phyloP scores from a whole-genome alignment of 225 moss, liverwort and hornwort genomes.

The Thuidium tamariscinum region DNA sequence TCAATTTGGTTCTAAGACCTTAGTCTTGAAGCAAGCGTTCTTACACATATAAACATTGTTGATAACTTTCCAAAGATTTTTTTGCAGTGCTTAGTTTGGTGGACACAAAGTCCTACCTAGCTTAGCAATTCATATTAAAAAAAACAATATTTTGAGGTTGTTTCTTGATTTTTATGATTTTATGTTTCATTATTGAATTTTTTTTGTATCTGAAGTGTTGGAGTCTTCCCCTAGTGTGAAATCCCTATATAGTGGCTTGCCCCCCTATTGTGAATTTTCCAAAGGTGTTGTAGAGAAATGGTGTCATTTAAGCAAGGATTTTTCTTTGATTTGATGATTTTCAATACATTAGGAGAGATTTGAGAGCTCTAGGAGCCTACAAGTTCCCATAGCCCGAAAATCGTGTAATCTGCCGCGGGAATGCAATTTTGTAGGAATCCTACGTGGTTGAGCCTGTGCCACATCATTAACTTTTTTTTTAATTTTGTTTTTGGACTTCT shows the following conservation, averaged over 20 bases:
- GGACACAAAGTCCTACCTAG: fast-evolving
- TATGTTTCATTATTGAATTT: fast-evolving
- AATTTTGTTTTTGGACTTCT: too few species aligned
- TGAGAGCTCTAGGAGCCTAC: too few species aligned
- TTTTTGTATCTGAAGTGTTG: not conserved
- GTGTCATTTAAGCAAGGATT: not conserved
- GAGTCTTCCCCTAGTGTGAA: not conserved
- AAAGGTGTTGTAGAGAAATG: not conserved
- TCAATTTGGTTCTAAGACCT: not conserved
- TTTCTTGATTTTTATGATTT: not conserved
- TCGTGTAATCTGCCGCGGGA: too few species aligned
- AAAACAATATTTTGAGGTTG: fast-evolving
- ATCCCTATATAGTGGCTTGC: fast-evolving
- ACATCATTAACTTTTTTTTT: too few species aligned
- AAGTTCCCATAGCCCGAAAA: too few species aligned
- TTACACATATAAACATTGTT: fast-evolving
- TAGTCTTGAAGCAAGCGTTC: not conserved
- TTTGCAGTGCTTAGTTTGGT: not conserved
- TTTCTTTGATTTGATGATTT: not conserved
- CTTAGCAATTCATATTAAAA: not conserved
- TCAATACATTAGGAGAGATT: too few species aligned
- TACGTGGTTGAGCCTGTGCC: too few species aligned
- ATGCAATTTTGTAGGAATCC: too few species aligned
- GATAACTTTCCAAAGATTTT: not conserved
- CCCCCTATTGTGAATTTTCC: fast-evolving